Base-by-base conservation (phyloP, 345 rosid species). In the Aurinia saxatilis region DNA sequence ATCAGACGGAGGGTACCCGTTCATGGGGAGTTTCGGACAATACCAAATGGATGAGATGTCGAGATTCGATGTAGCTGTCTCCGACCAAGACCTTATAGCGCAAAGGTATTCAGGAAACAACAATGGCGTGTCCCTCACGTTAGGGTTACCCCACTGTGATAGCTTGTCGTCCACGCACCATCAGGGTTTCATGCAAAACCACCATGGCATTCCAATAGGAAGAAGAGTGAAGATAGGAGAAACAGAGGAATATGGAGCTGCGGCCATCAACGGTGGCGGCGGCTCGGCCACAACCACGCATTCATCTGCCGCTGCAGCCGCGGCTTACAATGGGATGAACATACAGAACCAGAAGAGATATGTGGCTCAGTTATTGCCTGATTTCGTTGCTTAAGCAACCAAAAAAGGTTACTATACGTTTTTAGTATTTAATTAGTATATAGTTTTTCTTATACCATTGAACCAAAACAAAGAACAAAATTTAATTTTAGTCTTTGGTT, bases 131-230 rank as follows among this genome's bases (percentile, higher is more conserved):
- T 92, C 98, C 0, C 96, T 92, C 44, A 84, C 96, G 33, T 83
- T 92, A 42, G 98, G 98, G 17, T 80, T 92, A 10, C 98, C 95
- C 3, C 95, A 84, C 49, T 85, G 91, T 27, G 98, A 89, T 71
- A 89, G 85, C 77, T 83, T 92, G 56, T 77, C 95, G 6, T 72
- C 96, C n/a, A 86, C 80, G 6, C 73, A 84, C 7, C 93, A 86
- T 63, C 95, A 86, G 42, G 68, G 53, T 40, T 92, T 87, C 74
- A 86, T 92, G 44, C 93, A 87, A 16, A 84, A 72, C 72, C 98
- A 80, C 60, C 87, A 68, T 78, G 74, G 74, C 64, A 77, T 89
- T 48, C 96, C 84, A 15, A 37, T 88, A 25, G 96, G 96, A 19
- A 84, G 96, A 64, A 75, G 93, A 67, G 81, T 84, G 15, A 92